Percentiles rank a stretch among this genome's conserved stretches.
These are phyloP conservation scores for Boletus vermiculosoides DNA, from an alignment of 768 basidiomycete species.

Conservation along the genomic window DNA sequence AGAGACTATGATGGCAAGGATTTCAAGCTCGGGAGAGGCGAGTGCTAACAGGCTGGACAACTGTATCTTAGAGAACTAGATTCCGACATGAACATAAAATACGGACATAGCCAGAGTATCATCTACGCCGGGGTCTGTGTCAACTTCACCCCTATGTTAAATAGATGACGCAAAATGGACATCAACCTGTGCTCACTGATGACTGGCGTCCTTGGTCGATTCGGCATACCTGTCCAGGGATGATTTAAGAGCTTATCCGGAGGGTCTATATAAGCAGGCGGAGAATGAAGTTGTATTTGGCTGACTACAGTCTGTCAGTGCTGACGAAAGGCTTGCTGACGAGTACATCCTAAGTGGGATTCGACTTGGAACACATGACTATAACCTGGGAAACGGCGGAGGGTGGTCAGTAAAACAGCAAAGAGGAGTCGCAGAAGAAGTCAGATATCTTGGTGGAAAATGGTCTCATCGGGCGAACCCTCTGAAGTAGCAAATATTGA, in stretches of 20 bases:
- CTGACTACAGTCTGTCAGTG: neutral
- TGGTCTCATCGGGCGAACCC: slow-evolving; percentile 57
- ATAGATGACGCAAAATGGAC: neutral
- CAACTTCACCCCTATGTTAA: slow-evolving; percentile 47
- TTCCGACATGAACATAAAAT: neutral
- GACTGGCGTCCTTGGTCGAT: slow-evolving; percentile 46
- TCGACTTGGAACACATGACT: neutral
- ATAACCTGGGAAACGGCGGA: neutral
- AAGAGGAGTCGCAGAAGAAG: neutral
- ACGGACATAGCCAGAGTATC: slow-evolving; percentile 75
- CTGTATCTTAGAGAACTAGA: neutral
- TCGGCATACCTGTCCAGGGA: slow-evolving; percentile 16
- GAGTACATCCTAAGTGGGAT: neutral
- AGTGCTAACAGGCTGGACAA: slow-evolving; percentile 69
- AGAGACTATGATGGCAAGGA: slow-evolving; percentile 71
- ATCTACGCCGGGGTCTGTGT: slow-evolving; percentile 86
- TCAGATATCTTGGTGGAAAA: slow-evolving; percentile 76
- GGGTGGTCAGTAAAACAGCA: slow-evolving; percentile 9
- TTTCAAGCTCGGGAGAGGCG: slow-evolving; percentile 79
- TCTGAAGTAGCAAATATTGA: slow-evolving; percentile 72
- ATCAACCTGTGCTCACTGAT: slow-evolving; percentile 52
- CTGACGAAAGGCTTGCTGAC: neutral
- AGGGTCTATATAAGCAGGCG: neutral
- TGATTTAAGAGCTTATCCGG: neutral
- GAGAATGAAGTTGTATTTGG: neutral